phyloP scores from a whole-genome alignment of 176 grass and related monocot species.

The Eremochloa ophiuroides region DNA sequence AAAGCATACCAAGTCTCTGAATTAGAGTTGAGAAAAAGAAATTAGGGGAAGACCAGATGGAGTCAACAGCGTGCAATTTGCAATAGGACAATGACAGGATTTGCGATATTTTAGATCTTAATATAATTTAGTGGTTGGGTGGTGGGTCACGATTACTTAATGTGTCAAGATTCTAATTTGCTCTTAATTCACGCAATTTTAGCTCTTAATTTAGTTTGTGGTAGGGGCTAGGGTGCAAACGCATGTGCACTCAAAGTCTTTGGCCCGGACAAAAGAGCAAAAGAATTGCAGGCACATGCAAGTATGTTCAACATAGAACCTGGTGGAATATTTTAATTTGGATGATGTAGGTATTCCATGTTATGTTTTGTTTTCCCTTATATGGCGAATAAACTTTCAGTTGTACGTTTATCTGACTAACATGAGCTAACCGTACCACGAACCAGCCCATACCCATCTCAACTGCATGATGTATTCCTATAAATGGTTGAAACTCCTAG shows the following conservation, averaged over 20 bases:
- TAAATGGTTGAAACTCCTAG: not conserved
- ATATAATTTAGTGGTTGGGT: conserved; percentile 10
- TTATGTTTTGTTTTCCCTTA: not conserved
- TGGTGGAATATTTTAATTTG: not conserved
- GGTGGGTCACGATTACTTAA: not conserved
- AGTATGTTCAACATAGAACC: not conserved
- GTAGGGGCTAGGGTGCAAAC: not conserved
- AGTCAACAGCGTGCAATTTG: conserved; percentile 37
- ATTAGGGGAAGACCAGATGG: not conserved
- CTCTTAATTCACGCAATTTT: not conserved
- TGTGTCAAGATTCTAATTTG: not conserved
- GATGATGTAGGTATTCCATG: not conserved
- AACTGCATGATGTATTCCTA: not conserved
- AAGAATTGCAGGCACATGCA: not conserved
- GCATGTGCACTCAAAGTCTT: conserved; percentile 9
- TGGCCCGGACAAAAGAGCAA: not conserved
- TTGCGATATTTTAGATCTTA: not conserved
- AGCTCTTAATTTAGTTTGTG: not conserved
- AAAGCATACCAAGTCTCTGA: not conserved
- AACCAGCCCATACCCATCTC: not conserved
- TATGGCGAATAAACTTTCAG: not conserved
- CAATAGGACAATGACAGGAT: not conserved
- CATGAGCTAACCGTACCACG: not conserved
- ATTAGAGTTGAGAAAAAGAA: not conserved
- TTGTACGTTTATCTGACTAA: conserved; percentile 1